Evolutionary conservation across 2,329 filamentous ascomycete species (phyloP), one percentile per base, ranked within the genome.

Genomic region (Aspergillus quadrilineatus): DNA sequence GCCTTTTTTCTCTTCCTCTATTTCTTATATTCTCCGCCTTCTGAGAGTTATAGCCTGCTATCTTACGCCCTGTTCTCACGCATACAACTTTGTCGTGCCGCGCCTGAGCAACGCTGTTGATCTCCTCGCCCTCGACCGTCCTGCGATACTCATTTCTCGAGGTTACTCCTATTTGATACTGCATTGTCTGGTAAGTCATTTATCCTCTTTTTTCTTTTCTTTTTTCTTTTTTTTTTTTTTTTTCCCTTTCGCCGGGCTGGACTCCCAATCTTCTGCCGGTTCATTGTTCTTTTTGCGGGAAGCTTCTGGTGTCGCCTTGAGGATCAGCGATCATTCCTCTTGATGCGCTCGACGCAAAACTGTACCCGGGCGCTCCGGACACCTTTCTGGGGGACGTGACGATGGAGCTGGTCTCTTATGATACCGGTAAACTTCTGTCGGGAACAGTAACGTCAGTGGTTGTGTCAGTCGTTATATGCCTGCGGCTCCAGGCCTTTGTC

Each of bases 31-130:
- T 58, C 59, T 61, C 59, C 61, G 60, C 67, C 57, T 22, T 22
- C 22, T 56, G 46, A 64, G 62, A 63, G 62, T 69, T 67, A 54
- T 57, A 22, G 22, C 55, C 60, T 62, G 58, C 52, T 57, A 57
- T 60, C 60, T 57, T 55, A 61, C 63, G 61, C 57, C 59, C 55
- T 59, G 30, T 54, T 62, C 53, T 57, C 50, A 61, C 61, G 60
- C 58, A 61, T 63, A 59, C 55, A 60, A 58, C 22, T 32, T 37
- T 55, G 56, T 60, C 60, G 57, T 63, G 60, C 64, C 56, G 53
- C 58, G 49, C 37, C 58, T 50, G 58, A 61, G 55, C 55, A 60
- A 58, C 62, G 53, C 56, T 60, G 55, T 54, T 60, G 57, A 36
- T 58, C 47, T 50, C 34, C 57, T 57, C 60, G 59, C 54, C 59